phyloP scores from a whole-genome alignment of 2,329 filamentous ascomycete species.

The Arthrobotrys conoides region DNA sequence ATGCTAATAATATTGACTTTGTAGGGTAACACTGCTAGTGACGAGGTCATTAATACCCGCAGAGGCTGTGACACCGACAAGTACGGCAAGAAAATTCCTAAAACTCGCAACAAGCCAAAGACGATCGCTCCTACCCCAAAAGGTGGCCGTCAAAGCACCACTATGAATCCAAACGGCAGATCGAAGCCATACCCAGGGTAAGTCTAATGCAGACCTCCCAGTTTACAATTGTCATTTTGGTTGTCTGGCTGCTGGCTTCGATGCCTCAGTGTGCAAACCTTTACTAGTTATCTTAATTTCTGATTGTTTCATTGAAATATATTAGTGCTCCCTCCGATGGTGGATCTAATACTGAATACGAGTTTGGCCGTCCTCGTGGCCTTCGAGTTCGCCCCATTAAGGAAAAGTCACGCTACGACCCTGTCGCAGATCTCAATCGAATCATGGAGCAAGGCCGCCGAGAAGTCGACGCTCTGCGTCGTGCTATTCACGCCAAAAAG shows the following conservation, averaged over 20 bases:
- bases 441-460: background rate
- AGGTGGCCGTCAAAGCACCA: background rate
- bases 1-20: background rate
- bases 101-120: background rate
- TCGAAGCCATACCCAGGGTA: background rate
- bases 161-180: background rate
- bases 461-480: background rate
- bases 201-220: background rate
- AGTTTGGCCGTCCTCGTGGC: background rate
- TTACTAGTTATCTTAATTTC: too few species aligned
- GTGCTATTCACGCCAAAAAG: background rate
- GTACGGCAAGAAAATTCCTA: background rate
- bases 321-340: too few species aligned
- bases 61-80: background rate
- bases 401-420: background rate
- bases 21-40: background rate
- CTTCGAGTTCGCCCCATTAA: background rate
- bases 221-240: background rate
- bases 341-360: background rate
- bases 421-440: background rate
- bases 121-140: background rate
- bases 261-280: too few species aligned
- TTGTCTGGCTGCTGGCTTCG: too few species aligned
- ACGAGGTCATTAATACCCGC: background rate
- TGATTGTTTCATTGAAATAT: too few species aligned